Conservation (phyloP, 78 protist genomes). For the Dictyostelium brefeldianum region DNA sequence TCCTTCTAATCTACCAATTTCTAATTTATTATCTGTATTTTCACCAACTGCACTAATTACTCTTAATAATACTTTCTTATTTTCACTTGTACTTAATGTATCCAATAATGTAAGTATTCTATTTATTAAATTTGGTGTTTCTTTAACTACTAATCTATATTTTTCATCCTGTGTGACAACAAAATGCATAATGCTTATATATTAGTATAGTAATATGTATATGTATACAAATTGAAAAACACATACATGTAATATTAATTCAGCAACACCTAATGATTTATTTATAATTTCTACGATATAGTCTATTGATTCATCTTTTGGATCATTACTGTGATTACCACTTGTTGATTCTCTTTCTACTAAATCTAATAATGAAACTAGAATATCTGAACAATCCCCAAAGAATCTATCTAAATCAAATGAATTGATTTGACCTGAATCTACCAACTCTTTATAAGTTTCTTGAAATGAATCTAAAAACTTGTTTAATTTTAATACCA, state of each 20-base stretch:
- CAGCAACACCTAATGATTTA: conserved; percentile 73
- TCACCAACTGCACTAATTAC: conserved; percentile 75
- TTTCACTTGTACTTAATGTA: conserved; percentile 59
- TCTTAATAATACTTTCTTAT: conserved; percentile 59
- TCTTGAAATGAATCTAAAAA: conserved; percentile 82
- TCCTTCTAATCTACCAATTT: conserved; percentile 76
- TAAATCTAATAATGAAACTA: conserved; percentile 54
- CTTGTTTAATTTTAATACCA: conserved; percentile 34
- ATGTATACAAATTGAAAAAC: not conserved
- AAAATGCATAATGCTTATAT: not conserved
- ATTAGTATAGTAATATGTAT: not conserved
- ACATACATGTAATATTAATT: conserved; percentile 77
- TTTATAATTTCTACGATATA: conserved; percentile 42
- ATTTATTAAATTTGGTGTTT: conserved; percentile 61
- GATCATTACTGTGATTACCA: not conserved
- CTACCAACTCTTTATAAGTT: conserved; percentile 58
- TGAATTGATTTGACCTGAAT: conserved; percentile 72
- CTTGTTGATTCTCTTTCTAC: conserved; percentile 58
- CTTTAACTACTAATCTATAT: conserved; percentile 74
- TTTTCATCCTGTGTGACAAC: conserved; percentile 77
- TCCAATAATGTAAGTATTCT: conserved; percentile 63
- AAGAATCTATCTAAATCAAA: conserved; percentile 62
- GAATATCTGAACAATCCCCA: conserved; percentile 81
- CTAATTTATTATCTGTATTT: conserved; percentile 67
- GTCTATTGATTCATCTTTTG: conserved; percentile 23